These are phyloP conservation scores for Sequoia sempervirens DNA, from an alignment of 75 land plant species.

Conservation along the genomic window DNA sequence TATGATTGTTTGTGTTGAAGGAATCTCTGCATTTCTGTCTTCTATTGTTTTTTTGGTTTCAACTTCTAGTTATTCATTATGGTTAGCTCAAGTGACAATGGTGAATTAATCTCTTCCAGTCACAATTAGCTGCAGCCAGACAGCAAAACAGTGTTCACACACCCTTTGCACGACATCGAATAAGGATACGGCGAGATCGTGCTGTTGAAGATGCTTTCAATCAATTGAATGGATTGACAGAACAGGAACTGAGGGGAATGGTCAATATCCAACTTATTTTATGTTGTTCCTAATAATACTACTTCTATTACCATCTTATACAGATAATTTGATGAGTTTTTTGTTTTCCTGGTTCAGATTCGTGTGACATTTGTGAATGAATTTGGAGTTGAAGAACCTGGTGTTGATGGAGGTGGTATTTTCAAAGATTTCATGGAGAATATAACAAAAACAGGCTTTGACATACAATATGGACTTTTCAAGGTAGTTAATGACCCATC, in stretches of 20 bases:
- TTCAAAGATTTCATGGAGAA: slow-evolving; percentile 99
- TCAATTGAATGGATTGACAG: slow-evolving; percentile 69
- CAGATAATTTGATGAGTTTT: background rate
- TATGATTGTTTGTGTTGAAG: background rate
- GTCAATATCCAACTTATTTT: slow-evolving; percentile 27
- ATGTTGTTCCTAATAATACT: background rate
- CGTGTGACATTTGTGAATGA: slow-evolving; percentile 88
- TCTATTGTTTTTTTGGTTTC: background rate
- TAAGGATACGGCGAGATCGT: slow-evolving; percentile 77
- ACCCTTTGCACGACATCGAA: slow-evolving; percentile 58
- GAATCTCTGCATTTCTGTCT: background rate
- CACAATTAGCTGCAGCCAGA: slow-evolving; percentile 60
- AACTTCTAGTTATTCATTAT: background rate
- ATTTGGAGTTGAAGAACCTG: slow-evolving; percentile 97
- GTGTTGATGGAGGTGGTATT: slow-evolving; percentile 97
- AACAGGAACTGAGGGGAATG: slow-evolving; percentile 70
- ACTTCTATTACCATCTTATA: background rate
- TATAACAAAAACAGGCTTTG: slow-evolving; percentile 82
- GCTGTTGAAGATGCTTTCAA: slow-evolving; percentile 89
- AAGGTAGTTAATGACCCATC: slow-evolving; percentile 49
- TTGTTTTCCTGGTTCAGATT: slow-evolving; percentile 48
- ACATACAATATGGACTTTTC: slow-evolving; percentile 94
- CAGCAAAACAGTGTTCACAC: slow-evolving; percentile 41
- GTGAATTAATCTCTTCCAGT: slow-evolving; percentile 32
- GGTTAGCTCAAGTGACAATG: background rate